Conservation (phyloP, 768 basidiomycete genomes). For the Rhodotorula paludigena region DNA sequence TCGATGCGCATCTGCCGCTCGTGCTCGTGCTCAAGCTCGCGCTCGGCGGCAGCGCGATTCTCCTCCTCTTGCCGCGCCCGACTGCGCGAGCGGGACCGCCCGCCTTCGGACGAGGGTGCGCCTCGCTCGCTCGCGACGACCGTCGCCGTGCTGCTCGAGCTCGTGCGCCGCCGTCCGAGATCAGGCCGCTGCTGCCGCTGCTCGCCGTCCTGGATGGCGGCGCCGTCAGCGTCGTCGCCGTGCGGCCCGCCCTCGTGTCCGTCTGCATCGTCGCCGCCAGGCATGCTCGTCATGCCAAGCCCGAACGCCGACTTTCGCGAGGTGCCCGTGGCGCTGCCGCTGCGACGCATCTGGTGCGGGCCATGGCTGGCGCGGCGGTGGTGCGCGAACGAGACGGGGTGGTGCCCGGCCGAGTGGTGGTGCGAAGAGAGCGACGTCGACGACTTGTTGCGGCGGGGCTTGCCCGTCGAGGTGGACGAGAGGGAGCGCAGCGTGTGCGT, state of each 20-base stretch:
- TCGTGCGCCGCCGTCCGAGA: conserved; percentile 2
- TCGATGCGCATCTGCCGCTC: background rate
- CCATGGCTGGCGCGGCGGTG: conserved; percentile 9
- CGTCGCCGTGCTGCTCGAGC: conserved; percentile 26
- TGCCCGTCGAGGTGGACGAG: conserved; percentile 19
- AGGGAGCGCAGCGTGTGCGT: conserved; percentile 25
- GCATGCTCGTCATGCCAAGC: conserved; percentile 35
- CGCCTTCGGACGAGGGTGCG: background rate
- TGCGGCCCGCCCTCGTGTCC: background rate
- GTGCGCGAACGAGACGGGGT: conserved; percentile 27
- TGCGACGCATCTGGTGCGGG: conserved; percentile 12
- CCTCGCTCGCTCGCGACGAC: background rate
- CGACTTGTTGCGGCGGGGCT: conserved; percentile 34
- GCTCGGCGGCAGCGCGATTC: background rate
- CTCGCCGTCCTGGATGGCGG: too few relatives aligned
- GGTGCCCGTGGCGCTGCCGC: conserved; percentile 9
- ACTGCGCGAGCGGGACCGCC: background rate
- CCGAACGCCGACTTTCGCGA: conserved; percentile 17
- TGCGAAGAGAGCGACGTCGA: conserved; percentile 12
- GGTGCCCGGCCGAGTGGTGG: conserved; percentile 24
- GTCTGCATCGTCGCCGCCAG: background rate
- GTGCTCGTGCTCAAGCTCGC: background rate
- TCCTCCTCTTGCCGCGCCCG: background rate
- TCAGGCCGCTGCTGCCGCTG: background rate
- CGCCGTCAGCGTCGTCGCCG: background rate